Evolutionary conservation across 257 asterid genomes (phyloP).

Genomic region (Cynanchum wilfordii): DNA sequence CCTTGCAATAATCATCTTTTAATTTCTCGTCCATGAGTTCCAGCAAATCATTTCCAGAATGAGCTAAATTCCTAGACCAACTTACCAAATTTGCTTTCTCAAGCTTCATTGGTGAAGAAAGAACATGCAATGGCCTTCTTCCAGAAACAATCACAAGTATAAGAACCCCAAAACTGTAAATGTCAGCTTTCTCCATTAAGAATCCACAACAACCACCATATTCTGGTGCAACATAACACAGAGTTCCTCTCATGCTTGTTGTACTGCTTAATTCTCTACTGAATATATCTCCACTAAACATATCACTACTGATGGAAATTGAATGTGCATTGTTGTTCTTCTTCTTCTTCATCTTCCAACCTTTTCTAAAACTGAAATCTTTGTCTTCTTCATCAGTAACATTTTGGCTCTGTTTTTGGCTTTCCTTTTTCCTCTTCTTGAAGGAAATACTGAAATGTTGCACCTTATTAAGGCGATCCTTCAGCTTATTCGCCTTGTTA

Average conservation of each 20-base stretch:
- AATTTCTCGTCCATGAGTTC: conserved; percentile 77
- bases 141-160: conserved; percentile 80
- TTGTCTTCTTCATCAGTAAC: conserved; percentile 30
- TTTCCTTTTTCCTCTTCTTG: conserved; percentile 24
- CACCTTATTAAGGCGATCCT: conserved; percentile 33
- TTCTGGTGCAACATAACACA: conserved; percentile 91
- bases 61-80: conserved; percentile 81
- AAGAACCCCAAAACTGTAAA: conserved; percentile 85
- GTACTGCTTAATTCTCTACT: conserved; percentile 96
- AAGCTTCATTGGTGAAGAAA: conserved; percentile 87
- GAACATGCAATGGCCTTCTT: conserved; percentile 85
- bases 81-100: conserved; percentile 84
- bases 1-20: conserved; percentile 46
- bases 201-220: conserved; percentile 66
- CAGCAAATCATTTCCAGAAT: conserved; percentile 44
- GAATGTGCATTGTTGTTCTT: conserved; percentile 41
- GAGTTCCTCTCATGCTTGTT: conserved; percentile 95
- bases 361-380: conserved; percentile 75
- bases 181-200: conserved; percentile 82
- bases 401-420: conserved; percentile 22
- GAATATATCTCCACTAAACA: conserved; percentile 85
- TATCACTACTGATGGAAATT: conserved; percentile 50
- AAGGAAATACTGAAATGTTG: conserved; percentile 57
- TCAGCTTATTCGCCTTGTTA: conserved; percentile 26
- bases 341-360: conserved; percentile 43